A percentile compares a stretch with the other conserved stretches of the same genome.
Conservation (phyloP, 805 yeast genomes). For the Tetrapisispora nanseiensis region DNA sequence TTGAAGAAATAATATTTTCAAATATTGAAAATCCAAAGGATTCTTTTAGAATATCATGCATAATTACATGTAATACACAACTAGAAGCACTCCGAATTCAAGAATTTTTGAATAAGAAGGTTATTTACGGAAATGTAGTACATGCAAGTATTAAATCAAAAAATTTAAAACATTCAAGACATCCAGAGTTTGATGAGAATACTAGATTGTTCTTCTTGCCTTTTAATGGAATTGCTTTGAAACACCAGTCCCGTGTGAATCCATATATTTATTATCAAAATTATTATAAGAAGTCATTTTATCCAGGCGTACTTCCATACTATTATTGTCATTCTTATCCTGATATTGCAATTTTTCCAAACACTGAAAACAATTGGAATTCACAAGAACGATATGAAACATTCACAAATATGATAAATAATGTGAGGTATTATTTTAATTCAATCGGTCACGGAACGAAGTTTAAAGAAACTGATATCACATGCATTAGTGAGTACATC, state of each 20-base stretch:
- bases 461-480: constrained; percentile 25
- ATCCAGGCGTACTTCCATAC: neutral
- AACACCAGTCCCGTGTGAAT: neutral
- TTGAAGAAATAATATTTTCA: constrained; percentile 5
- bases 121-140: constrained; percentile 20
- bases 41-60: constrained; percentile 18
- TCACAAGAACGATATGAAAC: neutral
- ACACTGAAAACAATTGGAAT: neutral
- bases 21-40: neutral
- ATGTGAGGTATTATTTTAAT: constrained; percentile 23
- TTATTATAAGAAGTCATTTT: neutral
- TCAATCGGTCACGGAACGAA: constrained; percentile 21
- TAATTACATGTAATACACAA: constrained; percentile 13
- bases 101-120: constrained; percentile 15
- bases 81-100: constrained; percentile 16
- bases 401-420: constrained; percentile 19
- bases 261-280: neutral
- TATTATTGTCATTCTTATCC: neutral
- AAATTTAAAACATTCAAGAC: constrained; percentile 7
- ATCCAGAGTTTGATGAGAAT: neutral
- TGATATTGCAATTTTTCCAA: too few species aligned
- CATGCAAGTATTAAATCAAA: constrained; percentile 11
- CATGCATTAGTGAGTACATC: constrained; percentile 28
- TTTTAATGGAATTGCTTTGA: neutral
- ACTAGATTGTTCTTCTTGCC: constrained; percentile 1